Evolutionary conservation across 495 filamentous ascomycete genomes (phyloP).

Genomic region (Aspergillus nanangensis): DNA sequence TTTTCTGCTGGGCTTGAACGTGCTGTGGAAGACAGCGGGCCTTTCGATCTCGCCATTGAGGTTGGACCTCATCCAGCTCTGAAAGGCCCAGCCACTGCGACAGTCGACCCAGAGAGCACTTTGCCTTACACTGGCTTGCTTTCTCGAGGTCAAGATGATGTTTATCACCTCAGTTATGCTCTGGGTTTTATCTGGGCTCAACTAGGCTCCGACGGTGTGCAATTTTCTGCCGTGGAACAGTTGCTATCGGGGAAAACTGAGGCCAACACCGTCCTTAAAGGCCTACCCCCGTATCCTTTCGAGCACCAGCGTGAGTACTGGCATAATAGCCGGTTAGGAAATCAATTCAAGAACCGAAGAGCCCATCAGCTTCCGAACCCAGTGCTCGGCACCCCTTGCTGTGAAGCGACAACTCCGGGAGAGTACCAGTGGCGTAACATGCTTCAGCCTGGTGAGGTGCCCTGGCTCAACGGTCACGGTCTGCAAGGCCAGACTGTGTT

Average conservation of each 20-base stretch:
- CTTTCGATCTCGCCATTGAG: slow-evolving; percentile 30
- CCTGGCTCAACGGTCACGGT: slow-evolving; percentile 26
- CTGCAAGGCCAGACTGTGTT: slow-evolving; percentile 38
- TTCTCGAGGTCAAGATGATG: slow-evolving; percentile 22
- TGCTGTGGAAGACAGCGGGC: slow-evolving; percentile 18
- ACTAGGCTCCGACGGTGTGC: not conserved
- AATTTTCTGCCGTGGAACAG: too few relatives aligned
- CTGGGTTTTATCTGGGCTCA: not conserved
- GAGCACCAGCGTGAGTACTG: not conserved
- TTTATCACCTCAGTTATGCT: not conserved
- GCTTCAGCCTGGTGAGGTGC: not conserved
- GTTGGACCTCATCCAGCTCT: slow-evolving; percentile 47
- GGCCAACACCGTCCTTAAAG: not conserved
- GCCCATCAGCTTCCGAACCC: slow-evolving; percentile 4
- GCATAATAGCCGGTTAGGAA: not conserved
- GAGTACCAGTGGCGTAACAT: not conserved
- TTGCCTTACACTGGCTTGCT: slow-evolving; percentile 28
- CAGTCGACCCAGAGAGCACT: slow-evolving; percentile 23
- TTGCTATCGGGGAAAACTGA: not conserved
- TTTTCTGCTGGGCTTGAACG: slow-evolving; percentile 42
- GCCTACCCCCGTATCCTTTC: not conserved
- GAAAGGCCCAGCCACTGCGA: slow-evolving; percentile 32
- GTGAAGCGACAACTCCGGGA: not conserved
- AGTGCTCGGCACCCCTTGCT: slow-evolving; percentile 12
- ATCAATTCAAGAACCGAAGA: not conserved